Base-by-base conservation (phyloP, 371 early-diverging fungal species). In the Mortierella sp. region DNA sequence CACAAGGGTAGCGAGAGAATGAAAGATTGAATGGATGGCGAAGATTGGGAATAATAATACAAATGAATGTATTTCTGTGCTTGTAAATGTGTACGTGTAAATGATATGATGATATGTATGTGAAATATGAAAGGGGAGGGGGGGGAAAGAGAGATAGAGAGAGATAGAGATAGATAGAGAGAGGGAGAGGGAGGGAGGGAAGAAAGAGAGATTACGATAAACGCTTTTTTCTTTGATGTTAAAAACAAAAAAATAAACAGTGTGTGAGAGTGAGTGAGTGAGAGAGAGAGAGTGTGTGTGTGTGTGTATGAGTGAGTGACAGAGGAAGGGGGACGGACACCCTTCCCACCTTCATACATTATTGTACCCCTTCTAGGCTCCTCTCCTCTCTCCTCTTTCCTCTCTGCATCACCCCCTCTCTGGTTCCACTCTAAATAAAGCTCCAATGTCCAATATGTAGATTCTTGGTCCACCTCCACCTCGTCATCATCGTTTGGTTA, bases 141-240 rank as follows among this genome's bases (percentile, higher is more conserved):
- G 36, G 21, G 52, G 33, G 48, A 36, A 11, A 41, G 57, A 62
- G 58, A 50, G 32, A 21, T 19, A 58, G 58, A 47, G 33, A 45
- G 50, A 52, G 65, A 58, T n/a, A 60, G 58, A 33, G 19, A n/a
- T n/a, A n/a, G n/a, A n/a, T n/a, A n/a, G n/a, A n/a, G 59, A 47
- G 58, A 33, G 64, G 22, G 36, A n/a, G n/a, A n/a, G n/a, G n/a
- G n/a, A n/a, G n/a, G n/a, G n/a, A n/a, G 15, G 36, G 32, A 53
- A 41, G 1, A 16, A 55, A 28, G 28, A 28, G 28, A 28, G 28
- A 28, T 28, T 28, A 28, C 28, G 28, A 28, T 28, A 28, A 28
- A 28, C 28, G 28, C 28, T 28, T 28, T 28, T 28, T 28, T 28
- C 2, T 28, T 2, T 28, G 28, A 1, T 2, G 28, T 28, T 28